Percentiles rank a stretch among this genome's conserved stretches.
Evolutionary conservation across 2,329 filamentous ascomycete species (phyloP).

Genomic region (Cladorrhinum sp.): DNA sequence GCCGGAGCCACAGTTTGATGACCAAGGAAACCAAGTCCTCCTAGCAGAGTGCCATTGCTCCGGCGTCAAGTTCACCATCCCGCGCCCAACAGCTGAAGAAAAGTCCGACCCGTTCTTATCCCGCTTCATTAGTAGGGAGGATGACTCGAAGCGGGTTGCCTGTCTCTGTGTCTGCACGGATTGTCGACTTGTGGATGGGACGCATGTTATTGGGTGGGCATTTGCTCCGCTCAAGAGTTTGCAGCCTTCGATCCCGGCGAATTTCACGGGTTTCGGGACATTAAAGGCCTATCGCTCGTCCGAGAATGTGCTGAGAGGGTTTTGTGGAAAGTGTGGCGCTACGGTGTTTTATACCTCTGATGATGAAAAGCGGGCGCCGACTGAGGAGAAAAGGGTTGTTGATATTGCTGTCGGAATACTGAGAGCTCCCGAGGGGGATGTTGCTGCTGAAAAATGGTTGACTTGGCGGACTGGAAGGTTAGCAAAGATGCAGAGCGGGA

Average conservation of each 20-base stretch:
- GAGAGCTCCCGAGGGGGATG: slow-evolving; percentile 41
- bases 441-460: slow-evolving; percentile 45
- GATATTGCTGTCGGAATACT: slow-evolving; percentile 45
- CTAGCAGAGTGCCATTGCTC: slow-evolving; percentile 46
- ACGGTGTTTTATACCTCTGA: slow-evolving; percentile 39
- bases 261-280: slow-evolving; percentile 40
- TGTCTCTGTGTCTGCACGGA: slow-evolving; percentile 43
- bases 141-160: slow-evolving; percentile 43
- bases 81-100: slow-evolving; percentile 36
- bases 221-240: slow-evolving; percentile 39
- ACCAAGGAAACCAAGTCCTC: slow-evolving; percentile 39
- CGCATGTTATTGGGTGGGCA: slow-evolving; percentile 43
- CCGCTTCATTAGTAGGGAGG: slow-evolving; percentile 36
- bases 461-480: slow-evolving; percentile 42
- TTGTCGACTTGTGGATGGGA: slow-evolving; percentile 43
- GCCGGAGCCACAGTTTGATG: slow-evolving; percentile 31
- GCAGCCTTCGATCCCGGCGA: slow-evolving; percentile 36
- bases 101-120: slow-evolving; percentile 32
- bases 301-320: slow-evolving; percentile 38
- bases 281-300: slow-evolving; percentile 43
- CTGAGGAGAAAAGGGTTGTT: slow-evolving; percentile 36
- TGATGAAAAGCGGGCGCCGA: slow-evolving; percentile 23
- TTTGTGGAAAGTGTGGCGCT: slow-evolving; percentile 47
- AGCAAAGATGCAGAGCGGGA: slow-evolving; percentile 35
- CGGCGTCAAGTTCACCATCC: slow-evolving; percentile 46